Evolutionary conservation across 371 early-diverging fungal species (phyloP), one percentile per base, ranked within the genome.

Genomic region (Apophysomyces ossiformis): DNA sequence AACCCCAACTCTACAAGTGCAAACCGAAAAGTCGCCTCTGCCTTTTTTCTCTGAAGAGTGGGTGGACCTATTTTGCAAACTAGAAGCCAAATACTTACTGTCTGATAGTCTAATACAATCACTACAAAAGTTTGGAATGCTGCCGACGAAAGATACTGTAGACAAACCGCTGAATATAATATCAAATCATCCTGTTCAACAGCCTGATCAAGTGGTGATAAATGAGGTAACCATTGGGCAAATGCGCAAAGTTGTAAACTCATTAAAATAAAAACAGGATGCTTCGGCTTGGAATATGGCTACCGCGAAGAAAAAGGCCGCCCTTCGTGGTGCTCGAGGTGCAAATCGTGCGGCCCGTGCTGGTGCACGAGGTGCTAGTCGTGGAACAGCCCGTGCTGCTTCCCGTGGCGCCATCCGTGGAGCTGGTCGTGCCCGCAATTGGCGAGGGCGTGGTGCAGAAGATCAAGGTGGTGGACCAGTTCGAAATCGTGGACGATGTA

Each of bases 361-460:
- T 21, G 4, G 18, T 15, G n/a, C 18, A 7, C 47, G 47, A 7
- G 47, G 47, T 2, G 47, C n/a, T 16, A 16, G n/a, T 9, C 47
- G 47, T 47, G 47, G 47, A 47, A 16, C 15, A n/a, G 47, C 47
- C 7, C 47, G 47, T n/a, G 47, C n/a, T 1, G 54, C 54, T n/a
- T 16, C 11, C 21, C 54, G 54, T 18, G 54, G 54, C 0, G 21
- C 7, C 21, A 21, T 26, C 54, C 54, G 54, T 16, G 54, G 54
- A 50, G 4, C 7, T 50, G 21, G 9, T 32, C 54, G 54, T 5
- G 54, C 8, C 9, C 54, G 54, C 11, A 50, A 50, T 21, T 50
- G 54, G 54, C 4, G 54, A 50, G 54, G 54, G 21, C 54, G 54
- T 21, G 54, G 54, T 4, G n/a, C 21, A 21, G 54, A 50, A 50